These are phyloP conservation scores for Heliamphora exappendiculata DNA, from an alignment of 148 eudicot species.

Conservation along the genomic window DNA sequence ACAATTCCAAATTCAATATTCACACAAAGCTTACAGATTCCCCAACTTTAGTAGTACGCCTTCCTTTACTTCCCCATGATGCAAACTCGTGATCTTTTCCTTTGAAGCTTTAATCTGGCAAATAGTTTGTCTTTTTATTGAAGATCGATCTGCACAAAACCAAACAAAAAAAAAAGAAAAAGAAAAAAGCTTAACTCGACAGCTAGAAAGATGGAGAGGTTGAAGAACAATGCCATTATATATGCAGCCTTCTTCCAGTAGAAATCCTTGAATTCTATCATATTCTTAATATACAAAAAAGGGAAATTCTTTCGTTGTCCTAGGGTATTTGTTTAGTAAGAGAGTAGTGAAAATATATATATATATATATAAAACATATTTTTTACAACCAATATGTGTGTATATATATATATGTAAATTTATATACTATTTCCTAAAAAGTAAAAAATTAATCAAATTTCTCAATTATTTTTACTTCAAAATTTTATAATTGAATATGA, in stretches of 20 bases:
- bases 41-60: not conserved
- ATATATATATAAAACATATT: no score
- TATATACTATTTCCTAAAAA: no score
- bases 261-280: not conserved
- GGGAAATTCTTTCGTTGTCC: not conserved
- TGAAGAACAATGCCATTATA: not conserved
- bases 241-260: not conserved
- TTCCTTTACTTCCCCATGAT: conserved; percentile 17
- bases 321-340: no score
- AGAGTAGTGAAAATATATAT: no score
- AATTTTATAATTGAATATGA: no score
- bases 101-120: conserved; percentile 4
- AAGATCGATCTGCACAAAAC: not conserved
- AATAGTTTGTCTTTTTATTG: conserved; percentile 11
- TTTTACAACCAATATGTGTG: no score
- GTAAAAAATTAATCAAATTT: no score
- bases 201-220: not conserved
- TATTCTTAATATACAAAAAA: not conserved
- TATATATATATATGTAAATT: no score
- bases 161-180: not conserved
- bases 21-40: not conserved
- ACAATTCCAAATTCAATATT: no score
- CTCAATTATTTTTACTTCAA: no score
- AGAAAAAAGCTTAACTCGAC: not conserved
- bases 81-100: conserved; percentile 6